Percentiles rank a stretch among this genome's conserved stretches.
Evolutionary conservation across 2,329 filamentous ascomycete species (phyloP).

Genomic region (Epichloe uncinata): DNA sequence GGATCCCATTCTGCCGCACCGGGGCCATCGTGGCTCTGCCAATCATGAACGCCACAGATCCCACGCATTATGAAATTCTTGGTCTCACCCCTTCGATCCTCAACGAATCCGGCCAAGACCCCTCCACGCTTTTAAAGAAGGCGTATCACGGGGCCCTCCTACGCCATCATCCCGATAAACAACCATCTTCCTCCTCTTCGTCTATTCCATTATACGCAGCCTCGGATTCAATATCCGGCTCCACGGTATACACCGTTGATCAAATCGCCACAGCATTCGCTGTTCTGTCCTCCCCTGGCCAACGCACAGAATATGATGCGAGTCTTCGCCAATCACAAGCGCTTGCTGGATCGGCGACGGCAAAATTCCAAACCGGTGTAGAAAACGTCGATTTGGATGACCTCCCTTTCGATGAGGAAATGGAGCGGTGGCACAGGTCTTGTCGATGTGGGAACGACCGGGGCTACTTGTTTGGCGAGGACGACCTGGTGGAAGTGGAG

Average conservation of each 20-base stretch:
- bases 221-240: not conserved
- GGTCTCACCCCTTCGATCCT: slow-evolving; percentile 37
- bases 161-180: slow-evolving; percentile 54
- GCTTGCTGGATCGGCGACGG: slow-evolving; percentile 5
- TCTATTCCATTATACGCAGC: not conserved
- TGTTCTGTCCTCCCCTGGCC: slow-evolving; percentile 36
- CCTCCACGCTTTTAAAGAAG: slow-evolving; percentile 39
- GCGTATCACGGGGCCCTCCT: slow-evolving; percentile 54
- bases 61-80: slow-evolving; percentile 49
- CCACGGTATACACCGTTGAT: slow-evolving; percentile 38
- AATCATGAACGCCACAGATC: not conserved
- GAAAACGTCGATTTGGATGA: slow-evolving; percentile 55
- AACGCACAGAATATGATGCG: slow-evolving; percentile 41
- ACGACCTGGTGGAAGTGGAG: slow-evolving; percentile 44
- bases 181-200: slow-evolving; percentile 8
- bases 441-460: slow-evolving; percentile 52
- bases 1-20: not conserved
- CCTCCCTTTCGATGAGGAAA: slow-evolving; percentile 36
- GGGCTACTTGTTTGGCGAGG: slow-evolving; percentile 45
- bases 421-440: slow-evolving; percentile 37
- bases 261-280: slow-evolving; percentile 49
- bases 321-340: slow-evolving; percentile 23
- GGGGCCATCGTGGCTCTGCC: no score
- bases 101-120: slow-evolving; percentile 26
- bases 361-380: slow-evolving; percentile 41